Evolutionary conservation across 495 filamentous ascomycete genomes (phyloP).

Genomic region (Trichodelitschia bisporula): DNA sequence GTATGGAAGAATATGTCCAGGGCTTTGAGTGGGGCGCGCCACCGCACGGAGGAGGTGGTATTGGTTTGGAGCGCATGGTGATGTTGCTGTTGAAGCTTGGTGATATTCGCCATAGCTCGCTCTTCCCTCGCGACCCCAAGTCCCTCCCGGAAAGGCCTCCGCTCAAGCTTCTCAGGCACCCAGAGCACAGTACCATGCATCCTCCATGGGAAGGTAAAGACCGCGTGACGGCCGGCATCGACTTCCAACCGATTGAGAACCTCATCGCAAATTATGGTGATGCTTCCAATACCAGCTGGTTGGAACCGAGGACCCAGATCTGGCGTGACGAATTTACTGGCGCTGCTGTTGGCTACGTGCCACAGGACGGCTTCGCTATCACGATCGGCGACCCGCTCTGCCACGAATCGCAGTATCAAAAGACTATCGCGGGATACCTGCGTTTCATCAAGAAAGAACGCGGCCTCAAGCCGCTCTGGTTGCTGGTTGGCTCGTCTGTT

Average conservation of each 20-base stretch:
- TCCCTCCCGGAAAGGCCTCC: constrained; percentile 36
- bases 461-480: constrained; percentile 58
- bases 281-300: constrained; percentile 68
- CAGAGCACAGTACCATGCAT: constrained; percentile 51
- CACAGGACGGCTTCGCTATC: constrained; percentile 44
- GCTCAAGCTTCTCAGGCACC: constrained; percentile 37
- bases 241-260: constrained; percentile 49
- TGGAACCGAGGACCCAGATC: constrained; percentile 57
- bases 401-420: constrained; percentile 40
- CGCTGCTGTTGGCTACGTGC: constrained; percentile 55
- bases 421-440: constrained; percentile 46
- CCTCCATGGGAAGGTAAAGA: constrained; percentile 29
- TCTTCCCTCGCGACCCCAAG: constrained; percentile 69
- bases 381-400: constrained; percentile 66
- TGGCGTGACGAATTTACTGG: constrained; percentile 58
- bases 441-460: constrained; percentile 42
- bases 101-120: constrained; percentile 67
- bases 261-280: constrained; percentile 78
- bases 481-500: constrained; percentile 40
- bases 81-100: constrained; percentile 67
- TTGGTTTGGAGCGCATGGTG: constrained; percentile 67
- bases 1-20: constrained; percentile 71
- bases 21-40: constrained; percentile 75
- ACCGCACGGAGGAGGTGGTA: constrained; percentile 74
- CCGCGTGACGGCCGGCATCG: constrained; percentile 19